These are phyloP conservation scores for Silybum marianum DNA, from an alignment of 129 eudicot genomes.

Conservation along the genomic window DNA sequence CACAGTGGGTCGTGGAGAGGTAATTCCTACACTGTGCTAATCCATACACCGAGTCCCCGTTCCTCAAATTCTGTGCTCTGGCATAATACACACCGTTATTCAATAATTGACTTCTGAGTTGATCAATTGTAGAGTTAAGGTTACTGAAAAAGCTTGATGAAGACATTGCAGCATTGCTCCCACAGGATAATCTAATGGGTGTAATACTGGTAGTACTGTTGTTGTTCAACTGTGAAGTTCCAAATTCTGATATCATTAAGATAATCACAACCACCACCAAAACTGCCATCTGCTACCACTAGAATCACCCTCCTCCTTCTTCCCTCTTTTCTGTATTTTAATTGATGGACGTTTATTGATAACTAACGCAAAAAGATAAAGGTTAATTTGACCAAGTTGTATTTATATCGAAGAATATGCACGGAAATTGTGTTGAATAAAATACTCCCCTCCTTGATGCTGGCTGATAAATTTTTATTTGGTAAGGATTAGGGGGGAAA, in stretches of 20 bases:
- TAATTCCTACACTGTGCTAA: constrained; percentile 58
- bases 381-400: neutral
- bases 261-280: neutral
- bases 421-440: neutral
- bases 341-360: neutral
- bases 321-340: neutral
- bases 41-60: constrained; percentile 50
- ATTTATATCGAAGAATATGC: neutral
- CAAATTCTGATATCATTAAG: neutral
- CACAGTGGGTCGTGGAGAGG: constrained; percentile 36
- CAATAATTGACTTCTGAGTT: constrained; percentile 39
- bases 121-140: constrained; percentile 15
- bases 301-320: neutral
- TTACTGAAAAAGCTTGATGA: constrained; percentile 20
- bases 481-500: neutral
- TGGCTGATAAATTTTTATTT: neutral
- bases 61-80: constrained; percentile 44
- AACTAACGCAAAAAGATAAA: neutral
- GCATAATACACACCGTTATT: constrained; percentile 32
- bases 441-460: neutral
- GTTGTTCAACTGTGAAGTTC: constrained; percentile 14
- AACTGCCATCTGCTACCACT: neutral
- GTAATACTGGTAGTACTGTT: neutral
- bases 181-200: constrained; percentile 15
- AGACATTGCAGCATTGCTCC: constrained; percentile 20